Evolutionary conservation across 805 yeast genomes (phyloP).

Genomic region (Grigorovia transvaalensis): DNA sequence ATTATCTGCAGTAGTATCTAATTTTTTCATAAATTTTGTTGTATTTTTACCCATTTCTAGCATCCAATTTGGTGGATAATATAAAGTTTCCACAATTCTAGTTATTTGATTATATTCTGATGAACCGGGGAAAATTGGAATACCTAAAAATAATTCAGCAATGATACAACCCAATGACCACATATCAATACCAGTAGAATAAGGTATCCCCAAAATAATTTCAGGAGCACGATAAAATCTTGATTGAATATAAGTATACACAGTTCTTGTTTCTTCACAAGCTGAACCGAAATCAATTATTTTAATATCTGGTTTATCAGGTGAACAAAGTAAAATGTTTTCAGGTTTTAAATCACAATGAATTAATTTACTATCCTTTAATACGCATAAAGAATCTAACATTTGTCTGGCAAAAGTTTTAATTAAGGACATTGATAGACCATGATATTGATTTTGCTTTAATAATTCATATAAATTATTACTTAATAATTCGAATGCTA

Average conservation of each 20-base stretch:
- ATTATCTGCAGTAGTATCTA: constrained; percentile 4
- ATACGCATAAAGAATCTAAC: constrained; percentile 65
- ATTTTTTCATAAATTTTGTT: constrained; percentile 39
- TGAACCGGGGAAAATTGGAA: constrained; percentile 90
- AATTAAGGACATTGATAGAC: constrained; percentile 70
- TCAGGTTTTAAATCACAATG: constrained; percentile 98
- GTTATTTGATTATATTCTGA: constrained; percentile 86
- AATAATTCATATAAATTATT: constrained; percentile 83
- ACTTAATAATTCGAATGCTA: constrained; percentile 83
- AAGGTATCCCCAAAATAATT: constrained; percentile 82
- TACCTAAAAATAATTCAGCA: constrained; percentile 81
- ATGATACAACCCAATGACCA: constrained; percentile 95
- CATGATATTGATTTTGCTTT: constrained; percentile 89
- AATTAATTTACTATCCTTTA: constrained; percentile 74
- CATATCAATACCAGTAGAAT: constrained; percentile 88
- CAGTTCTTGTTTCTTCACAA: constrained; percentile 80
- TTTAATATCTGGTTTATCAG: constrained; percentile 69
- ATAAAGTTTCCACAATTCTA: constrained; percentile 74
- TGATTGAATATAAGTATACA: constrained; percentile 86
- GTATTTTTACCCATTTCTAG: constrained; percentile 88
- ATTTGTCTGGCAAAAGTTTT: constrained; percentile 71
- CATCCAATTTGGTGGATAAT: constrained; percentile 92
- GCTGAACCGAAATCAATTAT: constrained; percentile 96
- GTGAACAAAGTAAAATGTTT: constrained; percentile 68
- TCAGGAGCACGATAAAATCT: constrained; percentile 93